Conservation (phyloP, 805 yeast genomes). For the Nakazawaea wyomingensis region DNA sequence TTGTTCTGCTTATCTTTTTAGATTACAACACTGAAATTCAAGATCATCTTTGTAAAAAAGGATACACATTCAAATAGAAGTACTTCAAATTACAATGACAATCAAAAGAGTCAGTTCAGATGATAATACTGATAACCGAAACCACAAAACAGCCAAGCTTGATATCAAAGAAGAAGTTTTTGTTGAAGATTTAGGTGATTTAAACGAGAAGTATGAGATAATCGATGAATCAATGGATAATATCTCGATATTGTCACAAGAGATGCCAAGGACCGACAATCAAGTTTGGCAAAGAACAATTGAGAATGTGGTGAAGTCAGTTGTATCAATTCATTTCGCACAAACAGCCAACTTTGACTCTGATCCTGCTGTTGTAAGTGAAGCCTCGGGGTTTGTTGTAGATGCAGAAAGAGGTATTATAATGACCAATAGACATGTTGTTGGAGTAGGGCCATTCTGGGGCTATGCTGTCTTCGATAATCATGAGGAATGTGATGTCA, state of each 20-base stretch:
- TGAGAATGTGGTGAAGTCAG: slow-evolving; percentile 74
- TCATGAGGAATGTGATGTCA: slow-evolving; percentile 87
- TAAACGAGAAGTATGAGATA: slow-evolving; percentile 5
- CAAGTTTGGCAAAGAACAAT: slow-evolving; percentile 77
- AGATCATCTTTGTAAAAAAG: no score
- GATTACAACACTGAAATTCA: no score
- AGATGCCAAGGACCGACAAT: slow-evolving; percentile 18
- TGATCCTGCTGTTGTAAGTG: slow-evolving; percentile 72
- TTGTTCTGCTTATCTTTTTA: no score
- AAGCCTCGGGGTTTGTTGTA: slow-evolving; percentile 95
- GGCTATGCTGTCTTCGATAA: slow-evolving; percentile 92
- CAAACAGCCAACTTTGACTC: slow-evolving; percentile 86
- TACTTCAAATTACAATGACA: slow-evolving; percentile 2
- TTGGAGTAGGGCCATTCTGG: slow-evolving; percentile 90
- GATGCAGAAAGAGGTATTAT: slow-evolving; percentile 79
- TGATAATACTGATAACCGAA: not conserved
- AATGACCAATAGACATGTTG: slow-evolving; percentile 90
- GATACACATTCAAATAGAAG: no score
- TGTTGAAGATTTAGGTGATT: slow-evolving; percentile 4
- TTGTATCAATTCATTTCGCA: slow-evolving; percentile 84
- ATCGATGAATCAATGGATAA: slow-evolving; percentile 10
- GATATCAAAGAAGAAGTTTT: slow-evolving; percentile 13
- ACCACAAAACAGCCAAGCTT: not conserved
- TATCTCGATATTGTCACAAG: not conserved
- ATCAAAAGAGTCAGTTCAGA: slow-evolving; percentile 9